phyloP scores from a whole-genome alignment of 139 green algal species.

The Chlorella sp. region DNA sequence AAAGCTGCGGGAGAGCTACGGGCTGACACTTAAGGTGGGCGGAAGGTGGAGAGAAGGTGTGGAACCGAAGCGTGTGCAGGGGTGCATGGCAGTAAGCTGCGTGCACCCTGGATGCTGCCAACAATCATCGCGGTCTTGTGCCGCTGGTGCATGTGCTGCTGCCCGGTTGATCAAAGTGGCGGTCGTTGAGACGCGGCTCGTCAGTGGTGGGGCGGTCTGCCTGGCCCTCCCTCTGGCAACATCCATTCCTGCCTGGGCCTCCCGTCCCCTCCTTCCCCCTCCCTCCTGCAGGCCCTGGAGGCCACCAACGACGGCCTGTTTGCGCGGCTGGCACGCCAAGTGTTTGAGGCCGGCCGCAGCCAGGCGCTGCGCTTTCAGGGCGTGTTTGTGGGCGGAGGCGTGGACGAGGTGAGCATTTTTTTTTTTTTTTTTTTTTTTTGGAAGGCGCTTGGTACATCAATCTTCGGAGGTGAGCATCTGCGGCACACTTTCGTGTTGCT shows the following conservation, averaged over 20 bases:
- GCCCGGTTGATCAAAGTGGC: not conserved
- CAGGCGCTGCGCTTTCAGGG: slow-evolving; percentile 31
- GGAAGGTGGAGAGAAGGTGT: not conserved
- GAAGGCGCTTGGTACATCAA: no score
- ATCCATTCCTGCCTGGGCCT: not conserved
- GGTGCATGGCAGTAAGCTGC: not conserved
- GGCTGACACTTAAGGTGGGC: slow-evolving; percentile 18
- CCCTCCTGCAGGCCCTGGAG: not conserved
- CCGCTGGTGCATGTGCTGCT: no score
- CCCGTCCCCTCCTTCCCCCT: not conserved
- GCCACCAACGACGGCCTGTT: slow-evolving; percentile 16
- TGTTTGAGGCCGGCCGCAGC: slow-evolving; percentile 5
- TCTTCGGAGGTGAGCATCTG: no score
- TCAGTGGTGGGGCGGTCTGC: not conserved
- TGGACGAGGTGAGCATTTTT: slow-evolving; percentile 32
- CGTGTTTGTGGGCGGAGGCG: slow-evolving; percentile 20
- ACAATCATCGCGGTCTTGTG: no score
- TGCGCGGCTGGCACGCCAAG: slow-evolving; percentile 3
- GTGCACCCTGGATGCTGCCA: no score
- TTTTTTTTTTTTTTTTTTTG: no score
- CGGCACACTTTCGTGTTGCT: no score
- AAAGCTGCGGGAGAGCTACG: slow-evolving; percentile 26
- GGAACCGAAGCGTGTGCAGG: not conserved
- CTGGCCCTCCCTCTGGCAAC: not conserved
- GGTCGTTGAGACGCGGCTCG: no score